Conservation (phyloP, 2,329 filamentous ascomycete species). For the Pyrenochaeta sp. region DNA sequence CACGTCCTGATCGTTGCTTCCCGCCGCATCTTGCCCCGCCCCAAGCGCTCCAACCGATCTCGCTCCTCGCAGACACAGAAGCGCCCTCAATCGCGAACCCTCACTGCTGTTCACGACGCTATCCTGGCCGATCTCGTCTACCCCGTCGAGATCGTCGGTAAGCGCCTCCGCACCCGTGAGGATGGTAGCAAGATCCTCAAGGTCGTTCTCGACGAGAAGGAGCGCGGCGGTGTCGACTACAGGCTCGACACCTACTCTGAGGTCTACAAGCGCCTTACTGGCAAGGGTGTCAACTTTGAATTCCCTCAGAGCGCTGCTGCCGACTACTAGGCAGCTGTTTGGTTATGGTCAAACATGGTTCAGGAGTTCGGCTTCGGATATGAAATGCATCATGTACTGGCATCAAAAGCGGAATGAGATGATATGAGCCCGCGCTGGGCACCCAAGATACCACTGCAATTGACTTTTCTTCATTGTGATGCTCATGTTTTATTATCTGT, state of each 20-base stretch:
- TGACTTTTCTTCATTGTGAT: conserved; percentile 43
- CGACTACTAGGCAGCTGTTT: conserved; percentile 75
- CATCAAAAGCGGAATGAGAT: conserved; percentile 51
- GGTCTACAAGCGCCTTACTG: conserved; percentile 98
- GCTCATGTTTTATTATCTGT: background rate
- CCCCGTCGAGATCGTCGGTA: conserved; percentile 99
- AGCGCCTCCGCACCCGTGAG: conserved; percentile 98
- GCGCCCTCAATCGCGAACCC: conserved; percentile 95
- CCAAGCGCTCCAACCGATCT: conserved; percentile 96
- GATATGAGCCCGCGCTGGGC: conserved; percentile 44
- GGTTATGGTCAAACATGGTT: conserved; percentile 36
- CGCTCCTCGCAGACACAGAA: conserved; percentile 98
- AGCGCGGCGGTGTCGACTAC: conserved; percentile 99
- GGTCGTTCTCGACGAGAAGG: conserved; percentile 99
- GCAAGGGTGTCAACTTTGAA: conserved; percentile 96
- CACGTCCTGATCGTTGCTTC: conserved; percentile 99
- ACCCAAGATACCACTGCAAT: conserved; percentile 50
- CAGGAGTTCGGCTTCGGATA: conserved; percentile 51
- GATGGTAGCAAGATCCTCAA: conserved; percentile 98
- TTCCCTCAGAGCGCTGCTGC: conserved; percentile 85
- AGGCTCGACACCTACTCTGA: conserved; percentile 99
- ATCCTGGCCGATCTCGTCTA: conserved; percentile 98
- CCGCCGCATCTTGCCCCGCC: conserved; percentile 97
- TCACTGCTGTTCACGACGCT: conserved; percentile 98
- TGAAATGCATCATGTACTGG: conserved; percentile 51